These are phyloP conservation scores for Syzygium aqueum DNA, from an alignment of 345 rosid species.

Conservation along the genomic window DNA sequence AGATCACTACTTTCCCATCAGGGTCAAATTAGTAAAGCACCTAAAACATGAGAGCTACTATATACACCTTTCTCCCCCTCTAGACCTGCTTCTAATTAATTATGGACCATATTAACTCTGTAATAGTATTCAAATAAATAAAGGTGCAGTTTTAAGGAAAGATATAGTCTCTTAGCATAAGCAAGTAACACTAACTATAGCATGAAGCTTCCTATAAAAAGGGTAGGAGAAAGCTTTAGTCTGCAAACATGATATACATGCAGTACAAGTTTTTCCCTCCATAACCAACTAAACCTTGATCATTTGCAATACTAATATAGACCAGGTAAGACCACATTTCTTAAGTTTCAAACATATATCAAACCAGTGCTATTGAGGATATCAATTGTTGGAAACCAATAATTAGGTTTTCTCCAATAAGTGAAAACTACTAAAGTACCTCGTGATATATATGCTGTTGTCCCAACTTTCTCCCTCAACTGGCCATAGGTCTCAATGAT, in stretches of 20 bases:
- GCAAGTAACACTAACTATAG: neutral
- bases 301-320: neutral
- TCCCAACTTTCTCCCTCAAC: constrained; percentile 66
- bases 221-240: neutral
- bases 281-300: neutral
- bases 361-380: neutral
- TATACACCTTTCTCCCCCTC: neutral
- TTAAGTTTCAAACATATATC: neutral
- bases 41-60: neutral
- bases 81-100: neutral
- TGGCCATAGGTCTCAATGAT: constrained; percentile 51
- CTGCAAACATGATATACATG: neutral
- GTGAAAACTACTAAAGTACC: constrained; percentile 24
- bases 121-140: neutral
- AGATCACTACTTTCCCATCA: neutral
- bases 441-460: constrained; percentile 57
- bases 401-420: neutral
- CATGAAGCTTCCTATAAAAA: neutral
- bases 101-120: neutral
- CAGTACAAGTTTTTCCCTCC: neutral
- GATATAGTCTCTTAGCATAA: neutral
- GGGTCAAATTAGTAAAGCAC: neutral
- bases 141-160: neutral
- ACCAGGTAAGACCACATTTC: neutral
- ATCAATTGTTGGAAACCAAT: neutral